These are phyloP conservation scores for Apiospora koreana DNA, from an alignment of 2,329 filamentous ascomycete species.

Conservation along the genomic window DNA sequence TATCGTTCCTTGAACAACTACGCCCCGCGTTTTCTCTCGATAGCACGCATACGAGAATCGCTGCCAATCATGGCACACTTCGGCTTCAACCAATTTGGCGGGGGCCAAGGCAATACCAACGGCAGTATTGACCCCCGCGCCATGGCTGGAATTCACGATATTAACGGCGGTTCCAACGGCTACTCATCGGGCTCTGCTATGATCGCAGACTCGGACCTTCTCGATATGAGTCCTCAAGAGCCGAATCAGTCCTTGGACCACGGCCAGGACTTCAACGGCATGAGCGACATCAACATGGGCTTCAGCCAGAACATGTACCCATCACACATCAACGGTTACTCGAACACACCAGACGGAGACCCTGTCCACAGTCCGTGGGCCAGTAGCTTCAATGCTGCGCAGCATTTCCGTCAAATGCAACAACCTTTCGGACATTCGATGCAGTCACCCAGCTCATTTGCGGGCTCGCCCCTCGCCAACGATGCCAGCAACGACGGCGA, in stretches of 20 bases:
- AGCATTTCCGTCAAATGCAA: slow-evolving; percentile 72
- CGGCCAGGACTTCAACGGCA: slow-evolving; percentile 56
- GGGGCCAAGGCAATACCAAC: slow-evolving; percentile 53
- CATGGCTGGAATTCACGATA: slow-evolving; percentile 40
- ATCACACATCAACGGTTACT: slow-evolving; percentile 76
- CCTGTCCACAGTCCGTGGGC: slow-evolving; percentile 91
- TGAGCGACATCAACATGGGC: slow-evolving; percentile 59
- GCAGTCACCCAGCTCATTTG: slow-evolving; percentile 53
- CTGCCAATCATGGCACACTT: slow-evolving; percentile 52
- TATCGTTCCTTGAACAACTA: not conserved
- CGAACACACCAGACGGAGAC: slow-evolving; percentile 87
- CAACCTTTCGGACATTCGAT: slow-evolving; percentile 57
- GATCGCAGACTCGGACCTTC: slow-evolving; percentile 85
- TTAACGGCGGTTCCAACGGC: slow-evolving; percentile 50
- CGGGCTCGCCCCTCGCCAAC: slow-evolving; percentile 49
- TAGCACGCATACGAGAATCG: slow-evolving; percentile 6
- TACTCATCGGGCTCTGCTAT: slow-evolving; percentile 78
- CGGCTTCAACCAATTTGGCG: slow-evolving; percentile 57
- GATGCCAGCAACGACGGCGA: slow-evolving; percentile 52
- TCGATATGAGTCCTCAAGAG: slow-evolving; percentile 67
- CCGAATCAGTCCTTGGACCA: slow-evolving; percentile 52
- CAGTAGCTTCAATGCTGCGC: slow-evolving; percentile 70
- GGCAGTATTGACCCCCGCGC: slow-evolving; percentile 82
- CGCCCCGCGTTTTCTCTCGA: not conserved
- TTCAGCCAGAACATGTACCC: slow-evolving; percentile 60